Conservation (phyloP, 345 rosid species). For the Aegle marmelos region DNA sequence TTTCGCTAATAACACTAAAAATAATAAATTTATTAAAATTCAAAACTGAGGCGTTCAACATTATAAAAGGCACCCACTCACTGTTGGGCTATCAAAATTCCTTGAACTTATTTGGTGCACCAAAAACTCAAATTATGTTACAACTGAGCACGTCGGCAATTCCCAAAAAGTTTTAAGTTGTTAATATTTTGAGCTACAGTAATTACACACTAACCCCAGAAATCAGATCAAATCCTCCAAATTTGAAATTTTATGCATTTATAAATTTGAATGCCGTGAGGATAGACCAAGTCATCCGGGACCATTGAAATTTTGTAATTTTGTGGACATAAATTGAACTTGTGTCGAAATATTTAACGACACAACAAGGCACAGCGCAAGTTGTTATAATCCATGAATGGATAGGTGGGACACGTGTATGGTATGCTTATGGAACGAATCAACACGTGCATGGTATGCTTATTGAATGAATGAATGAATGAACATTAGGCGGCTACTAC, state of each 20-base stretch:
- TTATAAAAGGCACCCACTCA: too few relatives aligned
- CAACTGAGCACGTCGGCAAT: too few relatives aligned
- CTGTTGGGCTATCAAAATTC: too few relatives aligned
- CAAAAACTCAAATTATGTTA: too few relatives aligned
- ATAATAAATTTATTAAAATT: too few relatives aligned
- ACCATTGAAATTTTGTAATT: neutral
- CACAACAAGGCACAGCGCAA: neutral
- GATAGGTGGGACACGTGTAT: neutral
- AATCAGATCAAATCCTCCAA: neutral
- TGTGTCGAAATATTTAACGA: neutral
- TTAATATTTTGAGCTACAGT: too few relatives aligned
- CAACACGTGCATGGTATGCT: too few relatives aligned
- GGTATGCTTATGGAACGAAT: neutral
- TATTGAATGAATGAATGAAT: neutral
- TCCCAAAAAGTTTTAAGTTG: too few relatives aligned
- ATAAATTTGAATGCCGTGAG: neutral
- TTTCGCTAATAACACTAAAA: too few relatives aligned
- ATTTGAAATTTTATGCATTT: neutral
- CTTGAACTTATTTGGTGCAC: too few relatives aligned
- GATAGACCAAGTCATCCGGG: neutral
- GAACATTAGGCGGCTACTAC: neutral
- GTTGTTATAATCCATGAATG: neutral
- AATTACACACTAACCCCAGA: too few relatives aligned
- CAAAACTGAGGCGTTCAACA: too few relatives aligned
- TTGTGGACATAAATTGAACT: slow-evolving; percentile 3